Evolutionary conservation across 495 filamentous ascomycete genomes (phyloP).

Genomic region (Pyronema omphalodes): DNA sequence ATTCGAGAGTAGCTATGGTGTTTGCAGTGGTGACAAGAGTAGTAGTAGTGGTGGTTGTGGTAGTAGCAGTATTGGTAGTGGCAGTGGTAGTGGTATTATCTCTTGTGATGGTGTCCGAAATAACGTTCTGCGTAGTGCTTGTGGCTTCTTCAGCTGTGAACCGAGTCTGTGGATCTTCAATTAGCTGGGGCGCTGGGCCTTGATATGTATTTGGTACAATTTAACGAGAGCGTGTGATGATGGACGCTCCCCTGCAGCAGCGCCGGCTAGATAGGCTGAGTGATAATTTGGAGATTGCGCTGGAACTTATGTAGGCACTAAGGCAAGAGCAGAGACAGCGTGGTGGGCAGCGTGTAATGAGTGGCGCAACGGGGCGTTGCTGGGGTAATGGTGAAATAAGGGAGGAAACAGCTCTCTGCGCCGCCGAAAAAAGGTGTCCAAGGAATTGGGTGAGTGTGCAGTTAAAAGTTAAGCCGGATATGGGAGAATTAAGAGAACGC

Average conservation of each 20-base stretch:
- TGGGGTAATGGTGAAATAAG: constrained; percentile 23
- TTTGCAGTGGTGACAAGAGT: background rate
- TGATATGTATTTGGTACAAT: constrained; percentile 10
- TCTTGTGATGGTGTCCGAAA: too few species aligned
- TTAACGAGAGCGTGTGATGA: constrained; percentile 7
- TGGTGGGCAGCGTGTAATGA: constrained; percentile 22
- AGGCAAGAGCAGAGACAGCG: constrained; percentile 14
- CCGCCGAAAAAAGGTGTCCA: constrained; percentile 24
- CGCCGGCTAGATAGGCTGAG: constrained; percentile 20
- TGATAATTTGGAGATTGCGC: constrained; percentile 20
- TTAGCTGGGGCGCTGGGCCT: background rate
- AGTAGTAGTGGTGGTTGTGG: background rate
- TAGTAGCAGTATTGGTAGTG: too few species aligned
- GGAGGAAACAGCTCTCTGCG: constrained; percentile 20
- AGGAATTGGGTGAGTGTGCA: constrained; percentile 26
- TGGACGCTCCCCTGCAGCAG: background rate
- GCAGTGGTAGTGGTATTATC: too few species aligned
- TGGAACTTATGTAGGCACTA: constrained; percentile 11
- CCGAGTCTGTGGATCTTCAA: constrained; percentile 46
- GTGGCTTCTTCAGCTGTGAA: constrained; percentile 73
- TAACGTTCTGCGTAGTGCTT: constrained; percentile 40
- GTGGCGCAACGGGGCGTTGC: constrained; percentile 10
- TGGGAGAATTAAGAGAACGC: constrained; percentile 25
- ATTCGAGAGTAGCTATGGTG: constrained; percentile 22
- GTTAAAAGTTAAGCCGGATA: constrained; percentile 24